Evolutionary conservation across 106 monocot genomes (phyloP), one percentile per base, ranked within the genome.

Genomic region (Acorus calamus): DNA sequence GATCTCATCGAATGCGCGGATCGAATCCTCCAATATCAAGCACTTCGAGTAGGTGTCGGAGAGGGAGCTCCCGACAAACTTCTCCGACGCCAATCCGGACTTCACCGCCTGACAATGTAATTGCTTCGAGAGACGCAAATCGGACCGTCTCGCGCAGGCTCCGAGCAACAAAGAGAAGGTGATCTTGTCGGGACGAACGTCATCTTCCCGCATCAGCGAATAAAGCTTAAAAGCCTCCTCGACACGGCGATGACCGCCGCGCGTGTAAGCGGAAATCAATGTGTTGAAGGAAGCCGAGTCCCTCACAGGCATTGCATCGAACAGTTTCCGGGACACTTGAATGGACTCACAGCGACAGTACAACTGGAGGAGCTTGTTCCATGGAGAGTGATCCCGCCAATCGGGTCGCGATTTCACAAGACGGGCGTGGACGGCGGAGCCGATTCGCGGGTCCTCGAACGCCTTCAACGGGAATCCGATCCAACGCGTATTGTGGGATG

Each of bases 311-410:
- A 90, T 90, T 76, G 4, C 60, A 47, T 80, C 86, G 67, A 90
- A 81, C 80, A 90, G 49, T 0, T 61, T 11, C 52, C 47, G 57
- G 5, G 74, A 73, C 4, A 4, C 4, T 0, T 3, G 43, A 5
- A 0, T n/a, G 7, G 6, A 60, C 6, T 64, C 70, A 42, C 59
- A 71, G 7, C 49, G 47, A n/a, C 10, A 45, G 76, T 90, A 90
- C 8, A 83, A 55, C 3, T 59, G 60, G 56, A 90, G 76, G 44
- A 90, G 78, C 62, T 86, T 86, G 77, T 90, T 90, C 83, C 74
- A 78, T 2, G 80, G 78, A 47, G 86, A 90, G 68, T 71, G 71
- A 12, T 73, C 28, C 28, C 28, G 28, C 28, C 28, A 66, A 2
- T 2, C 3, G 50, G 10, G 6, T n/a, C 63, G 64, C 47, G 9